Evolutionary conservation across 208 protist species (phyloP), one percentile per base, ranked within the genome.

Genomic region (Leishmania mexicana): DNA sequence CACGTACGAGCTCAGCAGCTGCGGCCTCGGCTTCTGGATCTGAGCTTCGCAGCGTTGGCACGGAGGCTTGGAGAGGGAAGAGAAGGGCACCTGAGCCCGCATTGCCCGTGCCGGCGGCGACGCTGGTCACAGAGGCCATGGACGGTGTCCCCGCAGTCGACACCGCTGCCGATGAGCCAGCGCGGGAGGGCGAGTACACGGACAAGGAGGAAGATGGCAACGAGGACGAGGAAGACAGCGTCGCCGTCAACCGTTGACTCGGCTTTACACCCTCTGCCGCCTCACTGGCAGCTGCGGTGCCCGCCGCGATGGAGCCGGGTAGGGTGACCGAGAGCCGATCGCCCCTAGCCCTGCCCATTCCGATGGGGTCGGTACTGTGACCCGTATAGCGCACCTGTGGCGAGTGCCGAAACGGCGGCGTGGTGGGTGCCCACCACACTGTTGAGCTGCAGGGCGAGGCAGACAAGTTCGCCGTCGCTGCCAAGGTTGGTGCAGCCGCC

Each of bases 161-260:
- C 40, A 45, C 76, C 57, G 42, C 76, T 31, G 57, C n/a, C 24
- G 60, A 80, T 49, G 64, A 53, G 60, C 47, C 76, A n/a, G 49
- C 35, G 28, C 64, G 47, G 11, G 17, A 72, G 6, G 31, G 60
- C 3, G 76, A 73, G 76, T 58, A 19, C 24, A 42, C 19, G 47
- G 76, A 21, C 19, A 54, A 38, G 8, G n/a, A 60, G 1, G 57
- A 54, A 28, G 76, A 71, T 5, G 62, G 28, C 60, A 68, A 19
- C 13, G 75, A 65, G 4, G 57, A 42, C 6, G 45, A 45, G 75
- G 58, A 71, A 51, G 28, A 10, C 35, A 47, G 11, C 35, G 40
- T 45, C 73, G 35, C 73, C 10, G 73, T 8, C 73, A 15, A 35
- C 31, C 73, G 24, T 11, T 17, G 8, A 51, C 47, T 31, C 51